Percentiles rank a stretch among this genome's conserved stretches.
phyloP scores from a whole-genome alignment of 306 rosid species.

The Vicia villosa region DNA sequence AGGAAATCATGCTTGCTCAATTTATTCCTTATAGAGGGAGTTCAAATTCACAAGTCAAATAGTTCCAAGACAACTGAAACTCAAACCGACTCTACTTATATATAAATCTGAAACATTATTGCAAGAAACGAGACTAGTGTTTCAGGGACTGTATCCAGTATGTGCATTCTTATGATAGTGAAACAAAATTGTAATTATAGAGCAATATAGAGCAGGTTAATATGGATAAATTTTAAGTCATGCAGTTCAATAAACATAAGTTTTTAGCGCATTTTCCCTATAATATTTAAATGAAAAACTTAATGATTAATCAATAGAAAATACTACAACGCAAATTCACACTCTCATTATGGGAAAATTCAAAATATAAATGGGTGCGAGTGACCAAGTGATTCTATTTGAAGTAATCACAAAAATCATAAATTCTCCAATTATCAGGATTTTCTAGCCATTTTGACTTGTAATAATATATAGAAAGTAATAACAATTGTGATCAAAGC shows the following conservation, averaged over 20 bases:
- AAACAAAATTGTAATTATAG: conserved; percentile 28
- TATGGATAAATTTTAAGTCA: not conserved
- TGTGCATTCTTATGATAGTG: not conserved
- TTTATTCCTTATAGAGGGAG: not conserved
- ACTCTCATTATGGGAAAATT: not conserved
- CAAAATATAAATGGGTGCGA: not conserved
- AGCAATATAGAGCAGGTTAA: not conserved
- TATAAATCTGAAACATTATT: conserved; percentile 2
- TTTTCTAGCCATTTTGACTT: not conserved
- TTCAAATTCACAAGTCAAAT: conserved; percentile 25
- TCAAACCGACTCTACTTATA: conserved; percentile 20
- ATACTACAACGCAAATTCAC: conserved; percentile 7
- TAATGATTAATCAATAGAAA: conserved; percentile 23
- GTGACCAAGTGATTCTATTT: not conserved
- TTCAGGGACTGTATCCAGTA: not conserved
- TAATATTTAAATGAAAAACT: conserved; percentile 8
- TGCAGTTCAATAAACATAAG: not conserved
- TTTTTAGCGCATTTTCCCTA: not conserved
- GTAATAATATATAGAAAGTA: conserved; percentile 23
- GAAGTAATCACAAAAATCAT: conserved; percentile 2
- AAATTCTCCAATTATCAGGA: conserved; percentile 8
- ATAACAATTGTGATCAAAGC: conserved; percentile 37
- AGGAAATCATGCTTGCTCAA: not conserved
- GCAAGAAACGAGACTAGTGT: conserved; percentile 19
- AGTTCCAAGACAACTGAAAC: conserved; percentile 29